phyloP scores from a whole-genome alignment of 441 rosid genomes.

The Erodium texanum region DNA sequence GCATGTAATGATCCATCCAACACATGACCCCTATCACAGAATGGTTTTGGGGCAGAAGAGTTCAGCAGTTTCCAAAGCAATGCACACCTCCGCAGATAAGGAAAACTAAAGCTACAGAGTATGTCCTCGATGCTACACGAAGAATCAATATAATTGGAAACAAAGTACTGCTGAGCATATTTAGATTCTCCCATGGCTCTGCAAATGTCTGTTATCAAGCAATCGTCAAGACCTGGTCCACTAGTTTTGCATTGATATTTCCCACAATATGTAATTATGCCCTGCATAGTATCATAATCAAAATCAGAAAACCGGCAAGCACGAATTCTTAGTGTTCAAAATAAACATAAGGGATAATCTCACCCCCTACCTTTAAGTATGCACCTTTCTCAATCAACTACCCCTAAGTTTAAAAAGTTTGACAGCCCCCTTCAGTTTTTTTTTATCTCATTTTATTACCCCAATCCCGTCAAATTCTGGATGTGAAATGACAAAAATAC shows the following conservation, averaged over 20 bases:
- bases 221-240: constrained; percentile 30
- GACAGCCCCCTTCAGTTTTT: too few relatives aligned
- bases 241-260: constrained; percentile 26
- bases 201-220: constrained; percentile 50
- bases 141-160: constrained; percentile 39
- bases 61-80: constrained; percentile 78
- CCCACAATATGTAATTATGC: constrained; percentile 44
- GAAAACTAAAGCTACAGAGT: constrained; percentile 61
- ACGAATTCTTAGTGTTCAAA: neutral
- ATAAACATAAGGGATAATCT: neutral
- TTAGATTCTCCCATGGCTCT: constrained; percentile 43
- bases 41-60: constrained; percentile 45
- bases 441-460: too few relatives aligned
- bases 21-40: constrained; percentile 32
- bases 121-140: constrained; percentile 41
- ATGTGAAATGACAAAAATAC: too few relatives aligned
- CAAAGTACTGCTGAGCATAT: constrained; percentile 42
- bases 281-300: constrained; percentile 46
- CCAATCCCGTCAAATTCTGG: too few relatives aligned
- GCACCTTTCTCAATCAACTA: too few relatives aligned
- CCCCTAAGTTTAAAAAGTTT: too few relatives aligned
- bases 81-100: constrained; percentile 92
- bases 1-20: constrained; percentile 31
- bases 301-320: constrained; percentile 19
- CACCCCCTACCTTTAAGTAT: too few relatives aligned